Base-by-base conservation (phyloP, 345 rosid species). In the Hypericum perforatum region DNA sequence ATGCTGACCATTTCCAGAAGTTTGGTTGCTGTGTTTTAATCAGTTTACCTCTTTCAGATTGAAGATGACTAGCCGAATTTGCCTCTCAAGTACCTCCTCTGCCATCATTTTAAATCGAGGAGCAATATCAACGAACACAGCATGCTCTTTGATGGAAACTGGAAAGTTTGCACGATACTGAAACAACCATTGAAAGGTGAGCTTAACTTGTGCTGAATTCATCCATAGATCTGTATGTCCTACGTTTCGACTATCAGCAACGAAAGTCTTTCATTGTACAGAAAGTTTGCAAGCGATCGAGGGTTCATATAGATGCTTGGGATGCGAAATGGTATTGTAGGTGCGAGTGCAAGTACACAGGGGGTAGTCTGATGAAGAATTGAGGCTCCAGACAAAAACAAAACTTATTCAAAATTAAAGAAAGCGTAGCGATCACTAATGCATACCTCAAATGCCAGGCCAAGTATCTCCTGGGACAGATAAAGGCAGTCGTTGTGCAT, bases 401-500 rank as follows among this genome's bases (percentile, higher is more conserved):
- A 22, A 22, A 22, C 32, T 22, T 22, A n/a, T 4, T 22, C 32
- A 22, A 22, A 22, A 22, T 22, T 22, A 22, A 22, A 22, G 32
- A 22, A 22, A 22, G 32, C 32, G 4, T 22, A 22, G 1, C 32
- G 4, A 22, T 4, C 32, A 4, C 32, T 22, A 4, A 4, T 22
- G 32, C 32, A 22, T 22, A 22, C 32, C 32, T 22, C 32, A 22
- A 22, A 22, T 22, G 32, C 32, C 32, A 22, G 57, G 49, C 10
- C 60, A 43, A 9, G 37, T n/a, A 22, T 22, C 32, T 22, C 32
- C 32, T 22, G 32, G 15, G 40, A 86, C 68, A 92, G 63, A 74
- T 80, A 88, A 41, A 85, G 76, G 69, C 91, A 83, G 74, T 92
- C 98, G 54, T 88, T 88, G 80, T 88, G 97, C 79, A 89, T 73